phyloP scores from a whole-genome alignment of 306 rosid species.

The Quercus berberidifolia region DNA sequence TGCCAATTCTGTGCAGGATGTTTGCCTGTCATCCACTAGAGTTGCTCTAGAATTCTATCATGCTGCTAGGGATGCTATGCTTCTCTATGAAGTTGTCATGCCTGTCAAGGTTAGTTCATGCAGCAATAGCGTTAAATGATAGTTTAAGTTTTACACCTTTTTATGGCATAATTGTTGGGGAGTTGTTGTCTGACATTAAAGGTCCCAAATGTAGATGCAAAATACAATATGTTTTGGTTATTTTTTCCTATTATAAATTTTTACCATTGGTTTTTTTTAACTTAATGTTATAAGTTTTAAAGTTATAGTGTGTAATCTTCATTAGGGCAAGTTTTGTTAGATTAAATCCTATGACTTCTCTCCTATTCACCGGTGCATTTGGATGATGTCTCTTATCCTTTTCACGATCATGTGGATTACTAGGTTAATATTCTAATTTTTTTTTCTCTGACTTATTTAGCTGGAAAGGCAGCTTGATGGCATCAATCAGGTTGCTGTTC shows the following conservation, averaged over 20 bases:
- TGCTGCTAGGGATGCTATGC: slow-evolving; percentile 82
- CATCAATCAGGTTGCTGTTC: slow-evolving; percentile 81
- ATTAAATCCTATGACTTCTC: background rate
- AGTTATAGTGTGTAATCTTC: background rate
- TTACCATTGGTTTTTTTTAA: background rate
- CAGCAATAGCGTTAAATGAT: slow-evolving; percentile 13
- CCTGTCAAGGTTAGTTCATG: slow-evolving; percentile 86
- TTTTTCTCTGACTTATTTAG: slow-evolving; percentile 60
- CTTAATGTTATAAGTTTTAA: background rate
- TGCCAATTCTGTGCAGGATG: slow-evolving; percentile 54
- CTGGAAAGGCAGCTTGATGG: slow-evolving; percentile 92
- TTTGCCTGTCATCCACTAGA: slow-evolving; percentile 83
- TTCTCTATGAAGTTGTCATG: slow-evolving; percentile 91
- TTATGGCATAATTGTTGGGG: background rate
- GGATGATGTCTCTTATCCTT: background rate
- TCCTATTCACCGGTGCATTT: background rate
- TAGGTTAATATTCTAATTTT: background rate
- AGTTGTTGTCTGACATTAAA: background rate
- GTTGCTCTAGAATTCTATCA: slow-evolving; percentile 92
- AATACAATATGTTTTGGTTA: background rate
- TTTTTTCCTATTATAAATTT: background rate
- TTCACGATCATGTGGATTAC: slow-evolving; percentile 25
- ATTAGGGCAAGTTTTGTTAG: background rate
- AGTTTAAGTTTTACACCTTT: background rate
- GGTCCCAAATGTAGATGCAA: background rate